Conservation (phyloP, 1,139 yeast species). For the Kurtzmaniella quercitrusa region DNA sequence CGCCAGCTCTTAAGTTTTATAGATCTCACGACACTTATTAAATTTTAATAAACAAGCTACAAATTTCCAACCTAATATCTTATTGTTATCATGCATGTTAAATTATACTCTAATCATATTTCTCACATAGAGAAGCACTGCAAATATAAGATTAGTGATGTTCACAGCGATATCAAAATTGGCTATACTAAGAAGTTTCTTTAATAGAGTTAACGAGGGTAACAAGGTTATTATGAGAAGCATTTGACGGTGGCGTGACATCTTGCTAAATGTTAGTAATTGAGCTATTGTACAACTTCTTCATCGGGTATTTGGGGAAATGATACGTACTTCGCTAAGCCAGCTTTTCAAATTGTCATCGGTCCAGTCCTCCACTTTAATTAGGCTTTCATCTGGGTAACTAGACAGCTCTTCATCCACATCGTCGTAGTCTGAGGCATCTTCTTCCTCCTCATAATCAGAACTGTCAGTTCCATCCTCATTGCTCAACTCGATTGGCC, state of each 20-base stretch:
- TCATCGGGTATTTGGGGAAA: not conserved
- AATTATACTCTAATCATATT: constrained; percentile 2
- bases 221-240: constrained; percentile 45
- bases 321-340: constrained; percentile 28
- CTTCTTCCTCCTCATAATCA: constrained; percentile 6
- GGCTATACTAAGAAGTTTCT: constrained; percentile 21
- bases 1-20: not conserved
- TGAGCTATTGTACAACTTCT: not conserved
- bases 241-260: constrained; percentile 43
- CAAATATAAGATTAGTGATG: constrained; percentile 16
- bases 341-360: constrained; percentile 37
- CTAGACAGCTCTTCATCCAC: constrained; percentile 5
- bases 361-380: constrained; percentile 34
- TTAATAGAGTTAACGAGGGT: constrained; percentile 45
- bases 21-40: not conserved
- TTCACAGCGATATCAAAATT: constrained; percentile 17
- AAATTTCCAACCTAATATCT: not conserved
- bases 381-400: constrained; percentile 15
- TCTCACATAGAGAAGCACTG: constrained; percentile 5
- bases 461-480: constrained; percentile 8
- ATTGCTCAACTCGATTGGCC: constrained; percentile 20
- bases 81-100: not conserved
- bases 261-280: constrained; percentile 30
- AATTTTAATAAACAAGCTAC: not conserved
- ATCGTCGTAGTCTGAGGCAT: constrained; percentile 4